Evolutionary conservation across 164 flowering plant genomes (phyloP), one percentile per base, ranked within the genome.

Genomic region (Vitis amurensis): DNA sequence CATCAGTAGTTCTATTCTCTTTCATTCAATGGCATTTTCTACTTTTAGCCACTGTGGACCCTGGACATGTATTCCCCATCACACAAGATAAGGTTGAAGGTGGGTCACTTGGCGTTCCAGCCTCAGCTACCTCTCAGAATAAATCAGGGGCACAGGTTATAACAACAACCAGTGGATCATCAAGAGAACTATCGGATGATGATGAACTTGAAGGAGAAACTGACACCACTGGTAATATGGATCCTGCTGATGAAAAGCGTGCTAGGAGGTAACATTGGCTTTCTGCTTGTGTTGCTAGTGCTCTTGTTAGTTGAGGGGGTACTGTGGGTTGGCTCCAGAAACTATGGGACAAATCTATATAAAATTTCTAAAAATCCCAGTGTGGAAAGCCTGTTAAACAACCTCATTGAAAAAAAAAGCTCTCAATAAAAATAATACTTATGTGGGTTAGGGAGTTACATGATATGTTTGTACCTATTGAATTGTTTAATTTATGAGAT

Each of bases 181-280:
- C 87, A 11, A 76, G 77, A 76, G 87, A 82, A 31, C 82, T 73
- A 15, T 84, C 87, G 11, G 87, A 84, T 63, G 87, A 84, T 69
- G 87, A 84, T 68, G 87, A 84, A 8, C 73, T 77, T 59, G 87
- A 84, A 61, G 85, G 82, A 59, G 85, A 84, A 64, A 79, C 74
- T 4, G 87, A 64, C 52, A 81, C 66, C 11, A 69, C 76, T 50
- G 82, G 72, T 3, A 73, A 78, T 61, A 62, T 47, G 64, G 78
- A 73, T 60, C 82, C 82, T 59, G 23, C 71, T 58, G 80, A 78
- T 70, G 82, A 13, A 16, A 84, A 74, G 68, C 87, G 87, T 65
- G 80, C 77, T 4, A 76, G 87, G 60, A 84, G 87, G 87, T 84
- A 74, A 60, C 30, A 15, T 13, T 1, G 19, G 37, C 1, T 50